Evolutionary conservation across 441 rosid species (phyloP).

Genomic region (Theobroma grandiflorum): DNA sequence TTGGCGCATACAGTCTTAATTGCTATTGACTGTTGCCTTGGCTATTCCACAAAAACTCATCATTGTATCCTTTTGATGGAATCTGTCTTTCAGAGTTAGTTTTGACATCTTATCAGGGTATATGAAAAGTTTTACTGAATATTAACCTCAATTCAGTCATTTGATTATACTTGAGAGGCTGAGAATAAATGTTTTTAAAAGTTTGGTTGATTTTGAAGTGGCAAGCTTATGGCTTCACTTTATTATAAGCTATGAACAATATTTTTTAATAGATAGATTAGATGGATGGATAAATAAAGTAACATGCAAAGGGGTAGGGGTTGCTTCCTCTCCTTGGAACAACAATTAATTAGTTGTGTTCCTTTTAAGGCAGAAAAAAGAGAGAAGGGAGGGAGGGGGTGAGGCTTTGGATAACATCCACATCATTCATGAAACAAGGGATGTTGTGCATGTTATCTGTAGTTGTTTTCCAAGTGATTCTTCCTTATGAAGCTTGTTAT

Average conservation of each 20-base stretch:
- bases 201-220: neutral
- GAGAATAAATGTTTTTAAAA: neutral
- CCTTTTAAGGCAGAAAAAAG: neutral
- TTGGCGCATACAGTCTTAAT: neutral
- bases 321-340: neutral
- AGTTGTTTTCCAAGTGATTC: neutral
- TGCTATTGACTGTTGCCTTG: neutral
- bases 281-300: neutral
- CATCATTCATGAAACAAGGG: neutral
- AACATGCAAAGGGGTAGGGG: neutral
- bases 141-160: neutral
- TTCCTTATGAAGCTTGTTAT: neutral
- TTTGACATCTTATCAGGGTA: neutral
- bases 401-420: neutral
- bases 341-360: neutral
- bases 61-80: neutral
- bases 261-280: neutral
- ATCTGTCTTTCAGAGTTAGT: neutral
- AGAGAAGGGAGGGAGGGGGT: neutral
- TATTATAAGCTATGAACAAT: neutral
- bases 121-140: neutral
- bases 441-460: neutral
- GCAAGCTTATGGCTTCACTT: neutral
- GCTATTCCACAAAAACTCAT: neutral
- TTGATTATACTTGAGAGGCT: slow-evolving; percentile 1